A percentile compares a stretch with the other conserved stretches of the same genome.
Evolutionary conservation across 768 basidiomycete species (phyloP).

Genomic region (Leccinum rimulosum): DNA sequence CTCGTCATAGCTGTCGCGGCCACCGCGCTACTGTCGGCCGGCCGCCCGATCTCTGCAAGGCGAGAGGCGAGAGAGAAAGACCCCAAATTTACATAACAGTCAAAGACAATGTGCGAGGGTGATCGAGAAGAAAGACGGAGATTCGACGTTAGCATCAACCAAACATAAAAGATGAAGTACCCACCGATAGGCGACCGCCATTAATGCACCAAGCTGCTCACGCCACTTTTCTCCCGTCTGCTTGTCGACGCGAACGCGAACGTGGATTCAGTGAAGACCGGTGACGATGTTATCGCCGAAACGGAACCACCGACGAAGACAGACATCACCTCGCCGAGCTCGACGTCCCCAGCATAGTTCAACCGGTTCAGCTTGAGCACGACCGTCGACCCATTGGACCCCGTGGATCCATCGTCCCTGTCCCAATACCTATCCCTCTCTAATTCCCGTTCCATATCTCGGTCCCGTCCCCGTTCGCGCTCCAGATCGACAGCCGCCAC

Average conservation of each 20-base stretch:
- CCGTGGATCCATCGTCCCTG: not conserved
- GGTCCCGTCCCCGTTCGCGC: not conserved
- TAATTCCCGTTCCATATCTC: not conserved
- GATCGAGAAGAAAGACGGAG: not conserved
- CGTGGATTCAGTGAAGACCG: not conserved
- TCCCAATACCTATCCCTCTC: not conserved
- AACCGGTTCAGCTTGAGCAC: constrained; percentile 28
- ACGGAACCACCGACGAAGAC: constrained; percentile 2
- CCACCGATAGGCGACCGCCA: constrained; percentile 72
- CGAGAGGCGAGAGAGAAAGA: not conserved
- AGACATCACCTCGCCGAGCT: constrained; percentile 26
- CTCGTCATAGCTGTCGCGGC: too few relatives aligned
- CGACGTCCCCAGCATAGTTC: constrained; percentile 20
- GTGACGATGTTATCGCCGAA: not conserved
- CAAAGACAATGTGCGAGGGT: not conserved
- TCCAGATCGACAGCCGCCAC: not conserved
- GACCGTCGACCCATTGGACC: not conserved
- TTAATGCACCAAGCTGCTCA: constrained; percentile 55
- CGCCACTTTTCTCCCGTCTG: constrained; percentile 24
- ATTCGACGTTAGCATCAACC: not conserved
- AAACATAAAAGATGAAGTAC: constrained; percentile 10
- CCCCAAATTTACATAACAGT: not conserved
- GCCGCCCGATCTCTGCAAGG: constrained; percentile 9
- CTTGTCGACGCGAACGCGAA: not conserved
- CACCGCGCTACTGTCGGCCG: constrained; percentile 3